A percentile compares a stretch with the other conserved stretches of the same genome.
phyloP scores from a whole-genome alignment of 2,329 filamentous ascomycete genomes.

The Aspergillus sp. region DNA sequence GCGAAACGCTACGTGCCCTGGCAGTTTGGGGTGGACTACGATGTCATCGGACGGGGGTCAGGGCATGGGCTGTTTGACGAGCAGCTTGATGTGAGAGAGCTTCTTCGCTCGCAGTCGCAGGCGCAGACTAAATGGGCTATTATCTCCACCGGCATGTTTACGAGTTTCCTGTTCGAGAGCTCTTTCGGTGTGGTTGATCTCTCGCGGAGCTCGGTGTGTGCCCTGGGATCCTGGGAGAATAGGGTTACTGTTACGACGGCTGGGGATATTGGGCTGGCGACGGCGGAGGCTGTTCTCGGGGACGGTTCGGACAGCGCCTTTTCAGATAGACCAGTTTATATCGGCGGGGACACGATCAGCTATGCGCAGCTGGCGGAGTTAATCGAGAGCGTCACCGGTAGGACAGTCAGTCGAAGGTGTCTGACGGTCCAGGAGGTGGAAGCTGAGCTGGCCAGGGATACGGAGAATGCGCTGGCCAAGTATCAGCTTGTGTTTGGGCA shows the following conservation, averaged over 20 bases:
- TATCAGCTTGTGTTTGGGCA: constrained; percentile 53
- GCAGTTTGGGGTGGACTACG: constrained; percentile 68
- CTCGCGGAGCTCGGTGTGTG: constrained; percentile 34
- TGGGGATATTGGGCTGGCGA: constrained; percentile 53
- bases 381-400: constrained; percentile 38
- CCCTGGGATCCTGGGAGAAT: constrained; percentile 54
- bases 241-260: constrained; percentile 54
- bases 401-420: constrained; percentile 39
- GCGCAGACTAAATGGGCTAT: constrained; percentile 49
- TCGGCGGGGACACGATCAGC: constrained; percentile 53
- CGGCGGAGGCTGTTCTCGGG: constrained; percentile 44
- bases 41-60: constrained; percentile 49
- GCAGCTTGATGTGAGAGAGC: constrained; percentile 50
- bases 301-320: constrained; percentile 15
- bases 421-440: constrained; percentile 42
- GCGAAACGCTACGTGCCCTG: constrained; percentile 55
- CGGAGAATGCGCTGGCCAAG: constrained; percentile 44
- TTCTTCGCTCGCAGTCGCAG: constrained; percentile 45
- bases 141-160: constrained; percentile 61
- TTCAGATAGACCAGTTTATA: constrained; percentile 44
- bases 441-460: constrained; percentile 39
- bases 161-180: constrained; percentile 57
- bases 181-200: constrained; percentile 55
- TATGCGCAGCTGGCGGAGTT: constrained; percentile 48
- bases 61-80: constrained; percentile 60